Evolutionary conservation across 2,329 filamentous ascomycete genomes (phyloP).

Genomic region (Volutella citrinella): DNA sequence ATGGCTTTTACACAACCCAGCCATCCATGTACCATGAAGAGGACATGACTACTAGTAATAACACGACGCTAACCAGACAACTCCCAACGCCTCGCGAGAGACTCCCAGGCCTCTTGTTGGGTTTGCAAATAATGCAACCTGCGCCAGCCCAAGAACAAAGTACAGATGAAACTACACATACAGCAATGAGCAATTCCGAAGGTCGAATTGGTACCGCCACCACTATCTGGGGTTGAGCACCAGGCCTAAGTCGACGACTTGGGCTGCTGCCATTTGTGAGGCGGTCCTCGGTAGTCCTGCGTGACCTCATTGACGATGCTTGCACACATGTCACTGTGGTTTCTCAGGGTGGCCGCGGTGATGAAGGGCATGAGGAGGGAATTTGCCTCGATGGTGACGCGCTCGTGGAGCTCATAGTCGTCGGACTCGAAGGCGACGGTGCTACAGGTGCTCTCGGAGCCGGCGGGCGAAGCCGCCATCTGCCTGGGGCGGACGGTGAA

Average conservation of each 20-base stretch:
- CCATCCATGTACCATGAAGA: too few species aligned
- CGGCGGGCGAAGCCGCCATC: slow-evolving; percentile 20
- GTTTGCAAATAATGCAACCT: too few species aligned
- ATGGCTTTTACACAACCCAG: too few species aligned
- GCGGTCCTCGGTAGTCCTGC: slow-evolving; percentile 24
- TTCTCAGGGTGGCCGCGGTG: slow-evolving; percentile 23
- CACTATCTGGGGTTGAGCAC: too few species aligned
- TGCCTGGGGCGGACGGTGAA: slow-evolving; percentile 27
- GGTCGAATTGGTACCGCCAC: not conserved
- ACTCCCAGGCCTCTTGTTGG: too few species aligned
- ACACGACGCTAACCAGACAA: too few species aligned
- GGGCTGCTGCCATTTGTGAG: too few species aligned
- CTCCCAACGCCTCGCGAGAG: too few species aligned
- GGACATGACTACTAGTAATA: too few species aligned
- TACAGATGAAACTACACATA: not conserved
- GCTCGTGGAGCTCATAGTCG: slow-evolving; percentile 33
- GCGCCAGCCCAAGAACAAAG: too few species aligned
- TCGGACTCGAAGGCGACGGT: slow-evolving; percentile 23
- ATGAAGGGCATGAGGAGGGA: slow-evolving; percentile 36
- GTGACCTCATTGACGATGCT: slow-evolving; percentile 30
- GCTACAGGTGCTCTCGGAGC: slow-evolving; percentile 24
- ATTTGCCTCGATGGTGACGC: slow-evolving; percentile 30
- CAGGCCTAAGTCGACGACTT: too few species aligned
- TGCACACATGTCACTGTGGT: slow-evolving; percentile 29
- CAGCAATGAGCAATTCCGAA: not conserved